Evolutionary conservation across 352 stramenopile genomes (phyloP), one percentile per base, ranked within the genome.

Genomic region (Pythium pyrilobum): DNA sequence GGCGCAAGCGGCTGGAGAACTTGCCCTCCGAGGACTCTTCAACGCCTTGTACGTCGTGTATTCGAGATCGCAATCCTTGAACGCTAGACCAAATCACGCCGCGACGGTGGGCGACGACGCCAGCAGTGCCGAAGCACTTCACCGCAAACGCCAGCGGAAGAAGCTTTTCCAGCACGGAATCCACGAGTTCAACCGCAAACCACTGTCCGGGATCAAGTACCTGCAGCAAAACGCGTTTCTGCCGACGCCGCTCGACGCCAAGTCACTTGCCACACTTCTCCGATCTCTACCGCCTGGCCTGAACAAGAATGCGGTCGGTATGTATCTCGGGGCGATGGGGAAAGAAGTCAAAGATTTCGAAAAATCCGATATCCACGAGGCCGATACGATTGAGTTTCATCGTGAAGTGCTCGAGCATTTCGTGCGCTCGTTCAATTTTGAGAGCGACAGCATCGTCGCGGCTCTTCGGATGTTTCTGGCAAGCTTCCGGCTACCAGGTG

Each of bases 161-260:
- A 85, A 88, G 40, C 76, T 85, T 32, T 91, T 92, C 39, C 81
- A 92, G 56, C 74, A 88, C 31, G 87, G 90, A 2, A 94, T 97
- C 40, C 61, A 89, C 43, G 72, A 91, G 45, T 99, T 99, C 71
- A 99, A 99, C 64, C 77, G 84, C 16, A 93, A 94, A n/a, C 83
- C 81, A 12, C 71, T 96, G 12, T 80, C 85, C n/a, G 94, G 91
- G 45, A 86, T 97, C 66, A 79, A 84, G 55, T 92, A 90, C 42
- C 67, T 93, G 29, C 77, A 93, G 51, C 71, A 92, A 39, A 67
- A 93, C 28, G 59, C 62, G 0, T 89, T 97, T 40, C 32, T 97
- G 12, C 83, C 85, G 9, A 80, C 82, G 1, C 80, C 83, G 24
- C 66, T 92, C 16, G 72, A 96, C 47, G 72, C 86, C 25, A 59